Conservation (phyloP, 768 basidiomycete genomes). For the Rhizopogon vinicolor region DNA sequence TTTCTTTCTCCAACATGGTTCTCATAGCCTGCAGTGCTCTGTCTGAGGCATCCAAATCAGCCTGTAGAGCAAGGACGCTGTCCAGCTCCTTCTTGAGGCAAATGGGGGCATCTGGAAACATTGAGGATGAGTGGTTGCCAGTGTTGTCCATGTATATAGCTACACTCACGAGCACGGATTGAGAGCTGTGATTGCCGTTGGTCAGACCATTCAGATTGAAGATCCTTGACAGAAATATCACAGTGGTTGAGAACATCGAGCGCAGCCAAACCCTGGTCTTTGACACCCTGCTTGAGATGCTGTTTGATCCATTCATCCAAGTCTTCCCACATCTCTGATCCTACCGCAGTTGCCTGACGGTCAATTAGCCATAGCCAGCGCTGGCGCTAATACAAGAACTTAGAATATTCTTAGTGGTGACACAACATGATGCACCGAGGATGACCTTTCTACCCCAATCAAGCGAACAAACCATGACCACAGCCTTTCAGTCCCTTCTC, state of each 20-base stretch:
- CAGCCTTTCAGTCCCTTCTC: constrained; percentile 13
- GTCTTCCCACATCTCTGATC: constrained; percentile 18
- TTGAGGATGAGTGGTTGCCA: too few relatives aligned
- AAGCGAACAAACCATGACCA: constrained; percentile 32
- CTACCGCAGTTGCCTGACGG: constrained; percentile 24
- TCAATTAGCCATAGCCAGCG: constrained; percentile 31
- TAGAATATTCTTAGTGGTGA: background rate
- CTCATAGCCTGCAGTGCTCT: constrained; percentile 12
- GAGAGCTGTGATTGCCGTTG: constrained; percentile 6
- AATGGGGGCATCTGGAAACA: constrained; percentile 20
- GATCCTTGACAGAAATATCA: background rate
- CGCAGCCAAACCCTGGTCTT: constrained; percentile 2
- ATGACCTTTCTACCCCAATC: constrained; percentile 28
- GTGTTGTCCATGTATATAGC: background rate
- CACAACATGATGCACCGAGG: constrained; percentile 25
- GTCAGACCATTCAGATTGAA: constrained; percentile 1
- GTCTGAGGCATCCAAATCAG: constrained; percentile 23
- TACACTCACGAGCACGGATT: constrained; percentile 1
- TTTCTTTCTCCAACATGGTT: constrained; percentile 3
- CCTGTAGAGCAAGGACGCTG: constrained; percentile 25
- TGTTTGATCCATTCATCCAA: constrained; percentile 30
- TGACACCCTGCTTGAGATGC: constrained; percentile 13
- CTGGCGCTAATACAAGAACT: constrained; percentile 10
- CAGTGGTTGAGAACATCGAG: background rate
- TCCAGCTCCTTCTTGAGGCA: constrained; percentile 30